These are phyloP conservation scores for Lactifluus rugatus DNA, from an alignment of 768 basidiomycete species.

Conservation along the genomic window DNA sequence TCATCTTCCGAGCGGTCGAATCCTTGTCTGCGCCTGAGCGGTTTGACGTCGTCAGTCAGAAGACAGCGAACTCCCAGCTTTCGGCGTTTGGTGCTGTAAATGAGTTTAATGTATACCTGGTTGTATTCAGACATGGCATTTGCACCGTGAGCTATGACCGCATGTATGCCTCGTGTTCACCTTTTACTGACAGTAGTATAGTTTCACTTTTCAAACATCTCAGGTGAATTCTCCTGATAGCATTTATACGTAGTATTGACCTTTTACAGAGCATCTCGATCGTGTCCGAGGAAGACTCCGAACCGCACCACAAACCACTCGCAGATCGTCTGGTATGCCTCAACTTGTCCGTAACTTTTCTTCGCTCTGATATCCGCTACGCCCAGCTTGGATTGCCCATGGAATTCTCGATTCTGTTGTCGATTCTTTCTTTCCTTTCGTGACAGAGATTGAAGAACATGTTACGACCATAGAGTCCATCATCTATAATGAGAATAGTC, in stretches of 20 bases:
- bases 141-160: slow-evolving; percentile 44
- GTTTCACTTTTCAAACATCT: slow-evolving; percentile 89
- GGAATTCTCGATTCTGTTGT: slow-evolving; percentile 88
- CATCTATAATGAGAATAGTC: slow-evolving; percentile 35
- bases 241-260: slow-evolving; percentile 9
- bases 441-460: slow-evolving; percentile 63
- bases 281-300: slow-evolving; percentile 65
- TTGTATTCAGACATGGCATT: slow-evolving; percentile 84
- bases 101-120: slow-evolving; percentile 80
- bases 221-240: slow-evolving; percentile 30
- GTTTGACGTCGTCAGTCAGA: slow-evolving; percentile 26
- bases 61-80: slow-evolving; percentile 15
- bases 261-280: slow-evolving; percentile 55
- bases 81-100: slow-evolving; percentile 41
- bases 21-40: slow-evolving; percentile 36
- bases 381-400: slow-evolving; percentile 86
- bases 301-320: slow-evolving; percentile 48
- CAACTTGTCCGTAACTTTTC: background rate
- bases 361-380: background rate
- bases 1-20: slow-evolving; percentile 79
- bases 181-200: slow-evolving; percentile 24
- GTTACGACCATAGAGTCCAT: slow-evolving; percentile 43
- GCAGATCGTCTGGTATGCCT: slow-evolving; percentile 61
- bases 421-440: slow-evolving; percentile 83
- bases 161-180: background rate